phyloP scores from a whole-genome alignment of 2,329 filamentous ascomycete species.

The Sclerotinia spermophila region DNA sequence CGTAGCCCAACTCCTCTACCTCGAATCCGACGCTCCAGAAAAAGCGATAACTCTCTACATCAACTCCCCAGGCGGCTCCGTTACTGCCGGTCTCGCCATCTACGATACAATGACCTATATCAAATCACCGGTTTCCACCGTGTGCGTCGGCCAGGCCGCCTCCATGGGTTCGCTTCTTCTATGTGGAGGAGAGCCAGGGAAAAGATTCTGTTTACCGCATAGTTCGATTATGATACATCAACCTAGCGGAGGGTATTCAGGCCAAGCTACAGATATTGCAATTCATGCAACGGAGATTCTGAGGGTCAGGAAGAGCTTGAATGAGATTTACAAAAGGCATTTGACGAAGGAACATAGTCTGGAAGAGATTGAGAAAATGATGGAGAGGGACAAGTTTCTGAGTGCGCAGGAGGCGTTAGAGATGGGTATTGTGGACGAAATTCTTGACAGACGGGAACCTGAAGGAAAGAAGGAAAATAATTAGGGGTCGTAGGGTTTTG shows the following conservation, averaged over 20 bases:
- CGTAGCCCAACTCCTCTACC: slow-evolving; percentile 92
- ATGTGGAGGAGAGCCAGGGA: slow-evolving; percentile 78
- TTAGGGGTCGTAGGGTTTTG: neutral
- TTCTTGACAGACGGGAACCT: slow-evolving; percentile 60
- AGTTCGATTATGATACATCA: slow-evolving; percentile 97
- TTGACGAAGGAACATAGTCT: slow-evolving; percentile 77
- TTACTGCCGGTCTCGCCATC: slow-evolving; percentile 84
- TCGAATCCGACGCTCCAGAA: slow-evolving; percentile 92
- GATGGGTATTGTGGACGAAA: slow-evolving; percentile 88
- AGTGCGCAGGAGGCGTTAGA: slow-evolving; percentile 83
- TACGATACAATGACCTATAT: slow-evolving; percentile 99
- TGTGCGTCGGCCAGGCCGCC: slow-evolving; percentile 90
- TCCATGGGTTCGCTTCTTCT: slow-evolving; percentile 92
- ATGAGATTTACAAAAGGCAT: slow-evolving; percentile 84
- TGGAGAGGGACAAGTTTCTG: slow-evolving; percentile 97
- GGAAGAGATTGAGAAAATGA: slow-evolving; percentile 85
- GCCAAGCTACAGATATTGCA: slow-evolving; percentile 75
- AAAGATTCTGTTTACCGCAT: slow-evolving; percentile 87
- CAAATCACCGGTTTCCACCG: slow-evolving; percentile 84
- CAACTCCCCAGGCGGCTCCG: slow-evolving; percentile 90
- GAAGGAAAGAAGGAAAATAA: slow-evolving; percentile 23
- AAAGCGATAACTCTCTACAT: slow-evolving; percentile 98
- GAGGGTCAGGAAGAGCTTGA: slow-evolving; percentile 77
- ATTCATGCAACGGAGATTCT: slow-evolving; percentile 98
- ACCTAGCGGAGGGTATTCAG: slow-evolving; percentile 70